Conservation (phyloP, 176 grass and related monocot genomes). For the Carex pumila region DNA sequence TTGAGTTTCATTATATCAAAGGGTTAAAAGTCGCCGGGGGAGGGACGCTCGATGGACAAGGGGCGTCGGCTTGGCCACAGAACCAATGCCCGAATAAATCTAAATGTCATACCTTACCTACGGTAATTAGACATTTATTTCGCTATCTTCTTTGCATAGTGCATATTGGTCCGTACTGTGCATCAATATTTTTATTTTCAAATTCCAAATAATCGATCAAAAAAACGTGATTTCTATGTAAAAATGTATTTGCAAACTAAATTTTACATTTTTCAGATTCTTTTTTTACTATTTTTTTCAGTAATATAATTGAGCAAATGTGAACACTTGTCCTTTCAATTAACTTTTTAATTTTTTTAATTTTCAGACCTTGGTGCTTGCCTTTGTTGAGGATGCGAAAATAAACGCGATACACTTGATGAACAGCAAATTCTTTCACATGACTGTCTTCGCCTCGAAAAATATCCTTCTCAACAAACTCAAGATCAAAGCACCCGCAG, state of each 20-base stretch:
- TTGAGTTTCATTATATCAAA: constrained; percentile 37
- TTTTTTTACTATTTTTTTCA: too few species aligned
- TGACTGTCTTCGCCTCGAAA: constrained; percentile 38
- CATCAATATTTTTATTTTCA: too few species aligned
- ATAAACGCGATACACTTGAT: constrained; percentile 25
- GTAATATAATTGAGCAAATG: neutral
- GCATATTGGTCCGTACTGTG: too few species aligned
- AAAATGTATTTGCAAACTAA: too few species aligned
- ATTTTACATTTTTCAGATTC: too few species aligned
- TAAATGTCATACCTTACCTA: constrained; percentile 46
- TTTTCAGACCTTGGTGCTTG: constrained; percentile 51
- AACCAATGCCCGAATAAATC: constrained; percentile 44
- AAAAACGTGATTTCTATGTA: too few species aligned
- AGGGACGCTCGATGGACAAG: constrained; percentile 55
- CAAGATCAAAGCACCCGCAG: constrained; percentile 30
- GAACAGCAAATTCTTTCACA: constrained; percentile 76
- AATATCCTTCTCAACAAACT: constrained; percentile 39
- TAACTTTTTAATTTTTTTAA: neutral
- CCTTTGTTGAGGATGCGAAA: constrained; percentile 28
- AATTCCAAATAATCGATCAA: too few species aligned
- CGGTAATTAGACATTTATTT: constrained; percentile 11
- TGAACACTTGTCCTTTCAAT: neutral
- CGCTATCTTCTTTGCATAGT: neutral
- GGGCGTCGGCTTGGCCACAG: constrained; percentile 34
- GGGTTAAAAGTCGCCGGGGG: constrained; percentile 33